Evolutionary conservation across 371 early-diverging fungal species (phyloP), one percentile per base, ranked within the genome.

Genomic region (Rhizopus delemar): DNA sequence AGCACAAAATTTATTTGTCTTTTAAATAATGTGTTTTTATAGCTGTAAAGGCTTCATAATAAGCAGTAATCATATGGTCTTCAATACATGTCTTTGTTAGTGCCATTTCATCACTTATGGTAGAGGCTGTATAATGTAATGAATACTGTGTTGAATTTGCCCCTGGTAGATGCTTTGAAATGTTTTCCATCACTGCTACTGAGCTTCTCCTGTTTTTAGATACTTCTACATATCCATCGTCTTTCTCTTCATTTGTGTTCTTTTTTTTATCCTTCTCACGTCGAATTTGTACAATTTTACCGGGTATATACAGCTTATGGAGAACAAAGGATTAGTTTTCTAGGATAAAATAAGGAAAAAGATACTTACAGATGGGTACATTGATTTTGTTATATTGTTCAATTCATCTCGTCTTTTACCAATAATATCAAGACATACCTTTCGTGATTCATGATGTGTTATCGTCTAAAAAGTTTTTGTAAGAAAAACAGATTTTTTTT

Each of bases 21-120:
- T 43, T 13, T 15, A 16, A 43, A 36, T 53, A 46, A 2, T 55
- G 36, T 15, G 41, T 49, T 45, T 39, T 50, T 7, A 65, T 46
- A 5, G 56, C 31, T 11, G 65, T 56, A 57, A 73, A 70, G 3
- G 69, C 73, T 51, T 62, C 46, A 36, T 72, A 64, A 57, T 74
- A 77, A 28, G 61, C 56, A 13, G 54, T 36, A 9, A 74, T 69
- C 69, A 67, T 72, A 65, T 77, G 78, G 38, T 77, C 78, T 39
- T 70, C 73, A 35, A 77, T 72, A 55, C 70, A 69, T 8, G 72
- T 68, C n/a, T 68, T 70, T 35, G 70, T 74, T n/a, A 77, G 41
- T 15, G 65, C 53, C 67, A 77, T 72, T 52, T 77, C 78, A 28
- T 66, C 64, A 5, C 60, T 68, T 9, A 75, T 68, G 9, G 59